Evolutionary conservation across 2,329 filamentous ascomycete genomes (phyloP).

Genomic region (Coccinonectria pachysandricola): DNA sequence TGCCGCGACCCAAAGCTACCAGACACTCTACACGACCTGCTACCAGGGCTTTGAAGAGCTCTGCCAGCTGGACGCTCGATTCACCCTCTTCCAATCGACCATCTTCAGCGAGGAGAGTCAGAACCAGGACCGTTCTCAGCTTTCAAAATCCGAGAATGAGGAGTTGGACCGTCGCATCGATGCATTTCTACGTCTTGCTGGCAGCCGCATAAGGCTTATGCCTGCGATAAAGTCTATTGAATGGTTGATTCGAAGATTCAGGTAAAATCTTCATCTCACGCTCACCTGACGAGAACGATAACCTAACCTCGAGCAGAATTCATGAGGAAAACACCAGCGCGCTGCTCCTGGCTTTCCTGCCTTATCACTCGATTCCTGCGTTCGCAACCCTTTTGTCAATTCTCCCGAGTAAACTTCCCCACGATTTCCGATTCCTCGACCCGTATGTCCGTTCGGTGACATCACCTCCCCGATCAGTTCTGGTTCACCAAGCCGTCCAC

Average conservation of each 20-base stretch:
- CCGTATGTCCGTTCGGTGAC: slow-evolving; percentile 75
- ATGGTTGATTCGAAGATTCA: slow-evolving; percentile 87
- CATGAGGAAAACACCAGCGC: slow-evolving; percentile 81
- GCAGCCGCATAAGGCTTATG: slow-evolving; percentile 67
- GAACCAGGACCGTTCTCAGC: slow-evolving; percentile 73
- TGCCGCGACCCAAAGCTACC: slow-evolving; percentile 80
- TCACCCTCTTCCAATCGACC: slow-evolving; percentile 60
- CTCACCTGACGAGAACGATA: neutral
- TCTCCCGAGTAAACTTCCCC: slow-evolving; percentile 62
- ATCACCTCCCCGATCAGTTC: slow-evolving; percentile 65
- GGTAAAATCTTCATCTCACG: slow-evolving; percentile 39
- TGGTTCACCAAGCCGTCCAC: slow-evolving; percentile 75
- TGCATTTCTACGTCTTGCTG: slow-evolving; percentile 71
- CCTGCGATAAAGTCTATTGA: slow-evolving; percentile 87
- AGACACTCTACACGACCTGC: slow-evolving; percentile 79
- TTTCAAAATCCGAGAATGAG: slow-evolving; percentile 72
- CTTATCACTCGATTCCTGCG: slow-evolving; percentile 77
- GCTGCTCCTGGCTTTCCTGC: slow-evolving; percentile 77
- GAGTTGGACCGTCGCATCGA: slow-evolving; percentile 71
- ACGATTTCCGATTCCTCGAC: slow-evolving; percentile 71
- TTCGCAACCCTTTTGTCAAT: slow-evolving; percentile 85
- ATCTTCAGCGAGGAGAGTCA: slow-evolving; percentile 94
- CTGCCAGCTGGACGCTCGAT: slow-evolving; percentile 75
- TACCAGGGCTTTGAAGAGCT: slow-evolving; percentile 84
- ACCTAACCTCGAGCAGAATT: slow-evolving; percentile 42